These are phyloP conservation scores for Populus simonii DNA, from an alignment of 345 rosid species.

Conservation along the genomic window DNA sequence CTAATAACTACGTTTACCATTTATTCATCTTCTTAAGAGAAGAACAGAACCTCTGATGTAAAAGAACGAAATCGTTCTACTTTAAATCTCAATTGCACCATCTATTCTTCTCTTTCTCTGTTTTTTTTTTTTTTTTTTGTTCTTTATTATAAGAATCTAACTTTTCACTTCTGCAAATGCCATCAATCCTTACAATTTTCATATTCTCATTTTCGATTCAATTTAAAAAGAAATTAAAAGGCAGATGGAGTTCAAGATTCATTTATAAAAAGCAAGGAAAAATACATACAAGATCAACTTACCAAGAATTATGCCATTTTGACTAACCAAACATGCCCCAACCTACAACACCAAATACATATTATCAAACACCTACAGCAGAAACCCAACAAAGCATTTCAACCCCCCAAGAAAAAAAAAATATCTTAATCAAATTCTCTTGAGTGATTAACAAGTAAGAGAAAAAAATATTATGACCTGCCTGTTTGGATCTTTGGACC, in stretches of 20 bases:
- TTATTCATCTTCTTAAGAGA: neutral
- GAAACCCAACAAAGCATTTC: neutral
- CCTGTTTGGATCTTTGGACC: slow-evolving; percentile 96
- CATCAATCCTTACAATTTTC: neutral
- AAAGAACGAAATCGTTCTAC: neutral
- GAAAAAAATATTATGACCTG: slow-evolving; percentile 49
- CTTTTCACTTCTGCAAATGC: neutral
- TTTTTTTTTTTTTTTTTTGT: no score
- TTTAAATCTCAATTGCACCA: neutral
- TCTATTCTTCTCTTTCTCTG: neutral
- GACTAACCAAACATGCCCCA: slow-evolving; percentile 93
- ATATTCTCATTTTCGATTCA: neutral
- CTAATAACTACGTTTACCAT: no score
- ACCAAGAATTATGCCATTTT: slow-evolving; percentile 87
- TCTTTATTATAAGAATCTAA: neutral
- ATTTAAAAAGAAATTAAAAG: no score
- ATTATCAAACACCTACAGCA: neutral
- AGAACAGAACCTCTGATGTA: neutral
- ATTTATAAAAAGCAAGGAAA: neutral
- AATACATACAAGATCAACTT: slow-evolving; percentile 18
- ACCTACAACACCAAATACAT: slow-evolving; percentile 41
- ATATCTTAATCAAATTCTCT: neutral
- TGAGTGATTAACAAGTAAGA: no score
- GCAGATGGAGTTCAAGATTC: neutral
- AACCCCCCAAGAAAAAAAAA: neutral